These are phyloP conservation scores for Andrographis paniculata DNA, from an alignment of 305 asterid genomes.

Conservation along the genomic window DNA sequence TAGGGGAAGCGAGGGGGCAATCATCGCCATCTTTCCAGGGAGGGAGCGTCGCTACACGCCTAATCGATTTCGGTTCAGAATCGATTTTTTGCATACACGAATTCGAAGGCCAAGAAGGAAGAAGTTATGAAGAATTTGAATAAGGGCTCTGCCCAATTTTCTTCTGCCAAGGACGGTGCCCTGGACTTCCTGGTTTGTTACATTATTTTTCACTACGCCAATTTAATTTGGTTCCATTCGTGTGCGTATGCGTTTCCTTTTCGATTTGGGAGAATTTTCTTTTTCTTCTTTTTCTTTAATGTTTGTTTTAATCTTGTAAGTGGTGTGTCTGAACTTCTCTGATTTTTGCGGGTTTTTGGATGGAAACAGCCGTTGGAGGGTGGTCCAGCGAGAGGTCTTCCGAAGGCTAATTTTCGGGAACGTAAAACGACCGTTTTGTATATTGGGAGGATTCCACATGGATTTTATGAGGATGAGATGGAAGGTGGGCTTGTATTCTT, in stretches of 20 bases:
- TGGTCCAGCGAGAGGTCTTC: conserved; percentile 51
- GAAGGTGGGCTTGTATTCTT: conserved; percentile 44
- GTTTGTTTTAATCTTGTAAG: neutral
- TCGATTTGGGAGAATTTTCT: too few relatives aligned
- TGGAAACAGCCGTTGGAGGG: conserved; percentile 61
- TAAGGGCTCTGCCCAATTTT: conserved; percentile 31
- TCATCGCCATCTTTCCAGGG: too few relatives aligned
- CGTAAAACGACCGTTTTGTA: conserved; percentile 61
- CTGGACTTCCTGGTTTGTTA: conserved; percentile 31
- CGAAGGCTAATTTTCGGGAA: conserved; percentile 31
- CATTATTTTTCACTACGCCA: neutral
- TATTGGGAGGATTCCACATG: conserved; percentile 94
- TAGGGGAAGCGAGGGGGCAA: too few relatives aligned
- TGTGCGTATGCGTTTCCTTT: neutral
- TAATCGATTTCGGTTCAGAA: too few relatives aligned
- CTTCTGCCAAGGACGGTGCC: conserved; percentile 26
- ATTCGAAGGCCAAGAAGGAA: conserved; percentile 34
- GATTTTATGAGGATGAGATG: conserved; percentile 90
- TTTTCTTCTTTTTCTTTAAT: too few relatives aligned
- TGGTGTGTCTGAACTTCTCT: too few relatives aligned
- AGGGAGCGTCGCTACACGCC: too few relatives aligned
- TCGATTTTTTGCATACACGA: too few relatives aligned
- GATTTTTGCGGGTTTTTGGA: conserved; percentile 1
- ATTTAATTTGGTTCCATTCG: neutral
- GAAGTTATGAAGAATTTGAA: conserved; percentile 25